phyloP scores from a whole-genome alignment of 2,329 filamentous ascomycete species.

The Trichoderma koningii region DNA sequence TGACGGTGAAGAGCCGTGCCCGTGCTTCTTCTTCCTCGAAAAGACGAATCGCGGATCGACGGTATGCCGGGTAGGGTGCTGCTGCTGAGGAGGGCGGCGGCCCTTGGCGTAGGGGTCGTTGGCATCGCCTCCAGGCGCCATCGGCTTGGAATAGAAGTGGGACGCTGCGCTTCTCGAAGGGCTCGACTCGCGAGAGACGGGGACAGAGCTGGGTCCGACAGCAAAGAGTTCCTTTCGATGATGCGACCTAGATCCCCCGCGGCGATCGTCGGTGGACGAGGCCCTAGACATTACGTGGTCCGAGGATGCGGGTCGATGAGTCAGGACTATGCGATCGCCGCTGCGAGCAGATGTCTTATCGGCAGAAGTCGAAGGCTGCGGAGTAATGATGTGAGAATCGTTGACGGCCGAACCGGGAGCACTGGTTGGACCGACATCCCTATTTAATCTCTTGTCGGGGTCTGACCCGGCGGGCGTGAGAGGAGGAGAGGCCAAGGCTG shows the following conservation, averaged over 20 bases:
- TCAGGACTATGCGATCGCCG: constrained; percentile 44
- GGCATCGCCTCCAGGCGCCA: constrained; percentile 75
- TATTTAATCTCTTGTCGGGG: constrained; percentile 39
- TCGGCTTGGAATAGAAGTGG: constrained; percentile 69
- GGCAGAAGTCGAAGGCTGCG: constrained; percentile 64
- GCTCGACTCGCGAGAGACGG: constrained; percentile 62
- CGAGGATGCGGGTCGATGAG: constrained; percentile 48
- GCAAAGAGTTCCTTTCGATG: constrained; percentile 60
- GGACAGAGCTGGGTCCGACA: constrained; percentile 55
- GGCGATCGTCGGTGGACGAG: constrained; percentile 44
- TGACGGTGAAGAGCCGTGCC: constrained; percentile 49
- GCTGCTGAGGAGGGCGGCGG: constrained; percentile 70
- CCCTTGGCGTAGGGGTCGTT: constrained; percentile 88
- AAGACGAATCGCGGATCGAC: constrained; percentile 87
- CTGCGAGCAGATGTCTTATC: constrained; percentile 49
- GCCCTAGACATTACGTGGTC: constrained; percentile 47
- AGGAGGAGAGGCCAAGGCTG: constrained; percentile 81
- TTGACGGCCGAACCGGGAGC: constrained; percentile 42
- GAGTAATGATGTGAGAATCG: constrained; percentile 60
- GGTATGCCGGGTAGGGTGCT: constrained; percentile 60
- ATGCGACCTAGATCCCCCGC: constrained; percentile 37
- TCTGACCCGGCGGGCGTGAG: constrained; percentile 81
- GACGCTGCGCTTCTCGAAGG: constrained; percentile 65
- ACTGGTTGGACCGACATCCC: constrained; percentile 39
- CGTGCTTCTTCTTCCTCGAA: constrained; percentile 68